Evolutionary conservation across 192 early-diverging fungal genomes (phyloP).

Genomic region (Thamnidium elegans): DNA sequence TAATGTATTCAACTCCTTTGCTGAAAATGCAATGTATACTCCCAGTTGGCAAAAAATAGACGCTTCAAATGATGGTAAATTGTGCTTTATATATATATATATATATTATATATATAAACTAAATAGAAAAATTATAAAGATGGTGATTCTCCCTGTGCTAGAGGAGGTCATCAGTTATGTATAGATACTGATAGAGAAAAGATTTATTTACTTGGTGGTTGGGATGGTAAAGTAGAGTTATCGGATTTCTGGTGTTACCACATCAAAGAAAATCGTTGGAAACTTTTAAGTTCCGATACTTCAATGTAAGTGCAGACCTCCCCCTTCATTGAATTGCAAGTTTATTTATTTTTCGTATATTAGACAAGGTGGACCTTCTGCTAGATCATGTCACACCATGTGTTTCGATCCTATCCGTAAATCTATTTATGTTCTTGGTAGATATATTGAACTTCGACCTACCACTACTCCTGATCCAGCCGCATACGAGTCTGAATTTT

Average conservation of each 20-base stretch:
- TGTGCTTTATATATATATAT: neutral
- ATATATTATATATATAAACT: too few relatives aligned
- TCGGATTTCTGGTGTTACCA: constrained; percentile 87
- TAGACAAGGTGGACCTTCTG: constrained; percentile 81
- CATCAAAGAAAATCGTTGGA: constrained; percentile 65
- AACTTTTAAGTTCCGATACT: constrained; percentile 75
- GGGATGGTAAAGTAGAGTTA: constrained; percentile 85
- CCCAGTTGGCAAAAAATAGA: constrained; percentile 64
- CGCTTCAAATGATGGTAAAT: constrained; percentile 38
- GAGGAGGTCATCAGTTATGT: constrained; percentile 97
- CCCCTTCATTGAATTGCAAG: neutral
- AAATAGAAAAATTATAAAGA: too few relatives aligned
- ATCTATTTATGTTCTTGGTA: constrained; percentile 81
- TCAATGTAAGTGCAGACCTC: constrained; percentile 41
- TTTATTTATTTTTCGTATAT: neutral
- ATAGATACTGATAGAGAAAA: constrained; percentile 70
- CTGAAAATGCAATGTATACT: constrained; percentile 63
- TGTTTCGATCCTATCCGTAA: constrained; percentile 75
- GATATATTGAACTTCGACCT: constrained; percentile 79
- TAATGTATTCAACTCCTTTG: constrained; percentile 75
- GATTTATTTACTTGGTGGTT: constrained; percentile 92
- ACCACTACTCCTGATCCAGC: constrained; percentile 52
- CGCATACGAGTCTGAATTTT: constrained; percentile 77
- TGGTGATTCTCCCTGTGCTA: constrained; percentile 53
- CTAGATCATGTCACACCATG: constrained; percentile 91